Base-by-base conservation (phyloP, 257 asterid genomes). In the Galeopsis tetrahit region DNA sequence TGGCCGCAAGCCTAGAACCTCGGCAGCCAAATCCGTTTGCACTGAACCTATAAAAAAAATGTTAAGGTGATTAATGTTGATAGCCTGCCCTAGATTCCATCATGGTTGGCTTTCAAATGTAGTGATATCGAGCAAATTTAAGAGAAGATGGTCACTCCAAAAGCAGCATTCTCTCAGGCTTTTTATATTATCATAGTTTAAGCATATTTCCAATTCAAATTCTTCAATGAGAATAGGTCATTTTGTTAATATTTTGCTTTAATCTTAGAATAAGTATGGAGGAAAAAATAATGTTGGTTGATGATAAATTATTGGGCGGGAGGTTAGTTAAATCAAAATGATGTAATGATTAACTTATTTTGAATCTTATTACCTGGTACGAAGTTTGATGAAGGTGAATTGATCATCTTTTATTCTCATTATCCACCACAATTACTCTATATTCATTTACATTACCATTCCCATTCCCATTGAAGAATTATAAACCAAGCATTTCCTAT, bases 1-100 rank as follows among this genome's bases (percentile, higher is more conserved):
- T 15, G 98, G 89, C 3, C 69, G 90, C 75, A 95, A 73, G 61
- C 89, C 90, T 76, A 95, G 77, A 68, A 95, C 88, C 81, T 88
- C 86, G 7, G 81, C 93, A 71, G 96, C 97, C 53, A 83, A 83
- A 51, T 82, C 87, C 73, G 59, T 87, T 75, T 95, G 99, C 78
- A 92, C 99, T 75, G 77, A 89, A 51, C 99, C 99, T 92, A 74
- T 76, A 21, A 21, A 56, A 49, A 51, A 56, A 17, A 33, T 10
- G 65, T 57, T 57, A 7, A 63, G 51, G 21, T 69, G 36, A 70
- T 40, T 21, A 39, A 6, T 38, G 13, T 15, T 56, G 51, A 68
- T 34, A 34, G 3, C 5, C 60, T 59, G 10, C 32, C 5, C 48
- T 57, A 38, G 11, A 59, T 44, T 49, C 21, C 8, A 36, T 11